A percentile compares a stretch with the other conserved stretches of the same genome.
Conservation (phyloP, 1,284 basidiomycete genomes). For the Athelia sp. region DNA sequence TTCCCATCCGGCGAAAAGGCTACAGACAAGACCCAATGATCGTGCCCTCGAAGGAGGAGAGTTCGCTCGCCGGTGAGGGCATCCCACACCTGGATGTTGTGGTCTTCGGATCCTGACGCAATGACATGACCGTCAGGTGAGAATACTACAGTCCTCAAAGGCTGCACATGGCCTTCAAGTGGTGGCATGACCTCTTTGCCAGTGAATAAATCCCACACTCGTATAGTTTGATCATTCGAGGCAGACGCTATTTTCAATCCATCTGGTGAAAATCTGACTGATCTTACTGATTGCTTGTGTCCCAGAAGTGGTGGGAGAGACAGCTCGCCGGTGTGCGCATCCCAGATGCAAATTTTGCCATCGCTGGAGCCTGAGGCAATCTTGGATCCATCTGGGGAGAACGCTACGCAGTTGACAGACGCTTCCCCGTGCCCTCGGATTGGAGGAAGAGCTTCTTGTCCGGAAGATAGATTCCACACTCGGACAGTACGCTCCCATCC, state of each 20-base stretch:
- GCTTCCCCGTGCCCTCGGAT: not conserved
- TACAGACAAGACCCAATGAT: slow-evolving; percentile 8
- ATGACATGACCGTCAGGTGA: not conserved
- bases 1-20: slow-evolving; percentile 10
- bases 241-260: slow-evolving; percentile 9
- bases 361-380: not conserved
- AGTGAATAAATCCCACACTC: slow-evolving; percentile 11
- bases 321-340: not conserved
- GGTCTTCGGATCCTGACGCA: not conserved
- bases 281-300: not conserved
- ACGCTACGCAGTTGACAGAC: not conserved
- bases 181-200: not conserved
- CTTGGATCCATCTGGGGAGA: not conserved
- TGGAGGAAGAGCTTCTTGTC: not conserved
- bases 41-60: slow-evolving; percentile 5
- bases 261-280: slow-evolving; percentile 8
- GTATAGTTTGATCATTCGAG: slow-evolving; percentile 11
- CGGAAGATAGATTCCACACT: not conserved
- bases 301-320: not conserved
- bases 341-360: not conserved
- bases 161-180: not conserved
- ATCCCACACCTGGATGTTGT: not conserved
- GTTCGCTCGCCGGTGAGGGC: not conserved
- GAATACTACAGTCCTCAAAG: not conserved
- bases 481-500: not conserved